phyloP scores from a whole-genome alignment of 257 asterid species.

The Capsicum chinense region DNA sequence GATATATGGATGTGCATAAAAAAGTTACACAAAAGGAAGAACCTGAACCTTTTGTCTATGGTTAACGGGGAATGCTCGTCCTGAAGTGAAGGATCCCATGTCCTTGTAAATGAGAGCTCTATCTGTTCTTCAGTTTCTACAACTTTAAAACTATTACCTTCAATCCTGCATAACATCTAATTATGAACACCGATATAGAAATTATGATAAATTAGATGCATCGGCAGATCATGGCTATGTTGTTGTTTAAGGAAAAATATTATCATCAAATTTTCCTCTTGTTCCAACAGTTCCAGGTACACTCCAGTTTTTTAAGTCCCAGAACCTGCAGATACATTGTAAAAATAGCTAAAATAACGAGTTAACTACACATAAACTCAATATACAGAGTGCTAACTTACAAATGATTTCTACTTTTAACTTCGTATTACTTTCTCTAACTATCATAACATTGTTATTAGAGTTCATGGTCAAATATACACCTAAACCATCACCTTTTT shows the following conservation, averaged over 20 bases:
- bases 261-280: constrained; percentile 52
- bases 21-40: not conserved
- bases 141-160: constrained; percentile 60
- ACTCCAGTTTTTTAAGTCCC: constrained; percentile 56
- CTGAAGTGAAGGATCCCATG: constrained; percentile 67
- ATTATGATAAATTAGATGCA: not conserved
- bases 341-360: not conserved
- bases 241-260: not conserved
- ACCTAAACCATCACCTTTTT: not conserved
- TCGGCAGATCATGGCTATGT: not conserved
- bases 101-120: constrained; percentile 80
- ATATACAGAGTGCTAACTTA: not conserved
- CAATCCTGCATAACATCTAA: constrained; percentile 52
- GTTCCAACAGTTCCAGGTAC: constrained; percentile 49
- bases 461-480: not conserved
- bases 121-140: constrained; percentile 62
- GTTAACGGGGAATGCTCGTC: constrained; percentile 67
- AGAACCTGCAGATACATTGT: constrained; percentile 39
- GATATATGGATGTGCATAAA: not conserved
- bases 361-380: not conserved
- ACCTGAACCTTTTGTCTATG: constrained; percentile 68
- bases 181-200: not conserved
- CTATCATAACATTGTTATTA: not conserved
- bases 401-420: not conserved
- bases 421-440: not conserved